Evolutionary conservation across 768 basidiomycete genomes (phyloP).

Genomic region (Macrolepiota fuliginosa): DNA sequence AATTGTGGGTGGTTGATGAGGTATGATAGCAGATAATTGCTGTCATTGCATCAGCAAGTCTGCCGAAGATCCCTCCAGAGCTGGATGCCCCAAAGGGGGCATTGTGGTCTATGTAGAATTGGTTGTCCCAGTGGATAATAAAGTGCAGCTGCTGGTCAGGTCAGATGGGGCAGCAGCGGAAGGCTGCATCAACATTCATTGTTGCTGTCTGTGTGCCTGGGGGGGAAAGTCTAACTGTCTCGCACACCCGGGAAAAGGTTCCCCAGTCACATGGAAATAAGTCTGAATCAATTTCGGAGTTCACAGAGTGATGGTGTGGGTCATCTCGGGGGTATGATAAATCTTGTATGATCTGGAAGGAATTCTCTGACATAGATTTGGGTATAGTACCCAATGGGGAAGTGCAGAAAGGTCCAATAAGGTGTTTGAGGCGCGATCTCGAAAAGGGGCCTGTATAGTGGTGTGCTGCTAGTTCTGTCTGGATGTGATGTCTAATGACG

Average conservation of each 20-base stretch:
- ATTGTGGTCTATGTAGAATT: constrained; percentile 26
- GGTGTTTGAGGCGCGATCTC: constrained; percentile 22
- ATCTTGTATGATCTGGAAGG: constrained; percentile 30
- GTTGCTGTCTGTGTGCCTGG: constrained; percentile 31
- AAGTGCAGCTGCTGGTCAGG: constrained; percentile 25
- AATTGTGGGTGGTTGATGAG: constrained; percentile 16
- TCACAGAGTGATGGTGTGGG: constrained; percentile 23
- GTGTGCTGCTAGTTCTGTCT: constrained; percentile 11
- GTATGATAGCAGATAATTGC: constrained; percentile 15
- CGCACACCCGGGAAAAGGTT: constrained; percentile 14
- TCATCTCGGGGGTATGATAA: constrained; percentile 26
- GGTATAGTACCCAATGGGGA: constrained; percentile 39
- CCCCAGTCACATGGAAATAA: constrained; percentile 27
- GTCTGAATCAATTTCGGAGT: constrained; percentile 26
- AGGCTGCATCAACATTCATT: constrained; percentile 37
- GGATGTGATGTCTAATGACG: constrained; percentile 16
- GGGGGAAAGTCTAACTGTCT: constrained; percentile 22
- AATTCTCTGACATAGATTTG: constrained; percentile 22
- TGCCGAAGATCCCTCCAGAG: constrained; percentile 29
- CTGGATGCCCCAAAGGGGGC: constrained; percentile 27
- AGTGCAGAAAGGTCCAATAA: constrained; percentile 39
- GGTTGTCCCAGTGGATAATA: constrained; percentile 20
- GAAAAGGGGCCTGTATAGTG: constrained; percentile 20
- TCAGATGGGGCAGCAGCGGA: constrained; percentile 28
- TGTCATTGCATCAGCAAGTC: constrained; percentile 28